phyloP scores from a whole-genome alignment of 2,329 filamentous ascomycete species.

The Penicillium freii region DNA sequence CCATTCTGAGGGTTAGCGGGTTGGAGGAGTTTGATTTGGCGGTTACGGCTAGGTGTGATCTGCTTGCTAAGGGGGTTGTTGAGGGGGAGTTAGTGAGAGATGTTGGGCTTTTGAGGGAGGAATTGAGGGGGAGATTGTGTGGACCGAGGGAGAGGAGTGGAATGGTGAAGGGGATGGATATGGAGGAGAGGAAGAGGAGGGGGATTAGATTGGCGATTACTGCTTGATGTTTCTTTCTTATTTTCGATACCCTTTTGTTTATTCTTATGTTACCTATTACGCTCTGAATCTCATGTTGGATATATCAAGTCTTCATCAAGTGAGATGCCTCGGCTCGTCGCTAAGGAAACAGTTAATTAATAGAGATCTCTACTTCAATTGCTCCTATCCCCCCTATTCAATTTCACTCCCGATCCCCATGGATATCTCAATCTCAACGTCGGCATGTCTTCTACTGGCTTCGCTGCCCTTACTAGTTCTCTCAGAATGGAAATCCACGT shows the following conservation, averaged over 20 bases:
- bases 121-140: constrained; percentile 28
- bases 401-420: too few relatives aligned
- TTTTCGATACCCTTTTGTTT: background rate
- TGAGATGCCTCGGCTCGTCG: too few relatives aligned
- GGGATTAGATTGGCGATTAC: constrained; percentile 30
- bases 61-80: constrained; percentile 26
- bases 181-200: background rate
- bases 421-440: too few relatives aligned
- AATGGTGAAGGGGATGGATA: background rate
- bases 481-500: too few relatives aligned
- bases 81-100: constrained; percentile 30
- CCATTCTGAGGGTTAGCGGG: constrained; percentile 31
- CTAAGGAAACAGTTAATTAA: too few relatives aligned
- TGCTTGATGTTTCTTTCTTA: constrained; percentile 17
- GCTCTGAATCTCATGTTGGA: too few relatives aligned
- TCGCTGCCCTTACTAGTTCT: too few relatives aligned
- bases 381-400: too few relatives aligned
- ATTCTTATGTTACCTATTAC: too few relatives aligned
- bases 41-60: constrained; percentile 36
- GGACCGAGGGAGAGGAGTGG: constrained; percentile 10
- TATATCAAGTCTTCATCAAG: too few relatives aligned
- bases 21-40: constrained; percentile 34
- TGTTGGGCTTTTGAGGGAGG: constrained; percentile 28
- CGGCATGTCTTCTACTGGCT: too few relatives aligned
- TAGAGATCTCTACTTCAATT: too few relatives aligned